These are phyloP conservation scores for Lachnellula occidentalis DNA, from an alignment of 2,329 filamentous ascomycete genomes.

Conservation along the genomic window DNA sequence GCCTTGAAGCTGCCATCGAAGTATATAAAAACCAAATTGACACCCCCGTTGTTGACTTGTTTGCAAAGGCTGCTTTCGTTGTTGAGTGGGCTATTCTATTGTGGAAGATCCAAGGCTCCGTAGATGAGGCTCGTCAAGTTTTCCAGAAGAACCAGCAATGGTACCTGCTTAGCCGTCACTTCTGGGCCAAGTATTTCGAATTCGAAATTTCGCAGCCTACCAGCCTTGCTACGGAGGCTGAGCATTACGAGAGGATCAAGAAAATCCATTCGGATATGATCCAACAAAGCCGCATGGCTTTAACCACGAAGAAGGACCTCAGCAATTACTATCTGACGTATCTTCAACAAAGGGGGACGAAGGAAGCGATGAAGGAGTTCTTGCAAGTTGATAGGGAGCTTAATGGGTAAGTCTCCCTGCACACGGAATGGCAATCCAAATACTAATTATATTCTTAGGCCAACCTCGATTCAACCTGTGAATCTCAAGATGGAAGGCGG, in stretches of 20 bases:
- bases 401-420: conserved; percentile 60
- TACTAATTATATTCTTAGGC: conserved; percentile 29
- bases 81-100: conserved; percentile 82
- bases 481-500: conserved; percentile 32
- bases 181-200: conserved; percentile 84
- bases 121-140: conserved; percentile 75
- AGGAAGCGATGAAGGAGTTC: conserved; percentile 82
- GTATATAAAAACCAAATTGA: conserved; percentile 80
- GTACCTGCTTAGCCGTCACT: conserved; percentile 78
- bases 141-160: conserved; percentile 78
- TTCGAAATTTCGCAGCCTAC: conserved; percentile 86
- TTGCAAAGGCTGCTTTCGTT: conserved; percentile 80
- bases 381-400: conserved; percentile 78
- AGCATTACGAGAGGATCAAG: conserved; percentile 70
- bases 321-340: conserved; percentile 76
- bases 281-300: conserved; percentile 63
- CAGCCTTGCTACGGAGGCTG: conserved; percentile 54
- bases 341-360: conserved; percentile 74
- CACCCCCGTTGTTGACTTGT: conserved; percentile 62
- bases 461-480: conserved; percentile 37
- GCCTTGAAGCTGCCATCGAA: conserved; percentile 77
- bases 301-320: conserved; percentile 66
- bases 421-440: background rate
- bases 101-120: conserved; percentile 80
- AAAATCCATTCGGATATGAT: conserved; percentile 72